Conservation (phyloP, 495 filamentous ascomycete genomes). For the Penicillium roqueforti region DNA sequence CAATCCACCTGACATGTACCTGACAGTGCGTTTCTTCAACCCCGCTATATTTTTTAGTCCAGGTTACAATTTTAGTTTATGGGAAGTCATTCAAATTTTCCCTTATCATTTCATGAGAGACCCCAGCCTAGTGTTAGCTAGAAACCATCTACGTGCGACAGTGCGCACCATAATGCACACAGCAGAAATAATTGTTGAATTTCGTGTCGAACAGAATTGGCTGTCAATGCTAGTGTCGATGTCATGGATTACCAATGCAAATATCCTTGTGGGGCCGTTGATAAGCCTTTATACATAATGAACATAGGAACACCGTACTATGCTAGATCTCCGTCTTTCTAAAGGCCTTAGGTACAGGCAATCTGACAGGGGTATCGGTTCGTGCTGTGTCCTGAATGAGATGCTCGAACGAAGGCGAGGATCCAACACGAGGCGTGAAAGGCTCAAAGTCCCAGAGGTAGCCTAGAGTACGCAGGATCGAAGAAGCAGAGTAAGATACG, state of each 20-base stretch:
- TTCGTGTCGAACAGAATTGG: neutral
- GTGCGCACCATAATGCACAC: too few relatives aligned
- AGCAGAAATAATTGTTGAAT: too few relatives aligned
- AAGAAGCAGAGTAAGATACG: conserved; percentile 38
- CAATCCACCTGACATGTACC: too few relatives aligned
- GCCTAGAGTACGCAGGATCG: conserved; percentile 38
- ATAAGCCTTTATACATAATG: too few relatives aligned
- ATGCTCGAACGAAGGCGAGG: conserved; percentile 41
- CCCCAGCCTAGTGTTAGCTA: too few relatives aligned
- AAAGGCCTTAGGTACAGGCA: conserved; percentile 21
- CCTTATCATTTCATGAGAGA: too few relatives aligned
- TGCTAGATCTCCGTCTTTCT: conserved; percentile 5
- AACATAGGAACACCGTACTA: neutral
- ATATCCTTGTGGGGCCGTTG: neutral
- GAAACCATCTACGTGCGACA: too few relatives aligned
- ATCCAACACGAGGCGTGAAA: conserved; percentile 38
- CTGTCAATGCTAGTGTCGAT: neutral
- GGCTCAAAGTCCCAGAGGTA: conserved; percentile 45
- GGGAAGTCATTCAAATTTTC: too few relatives aligned
- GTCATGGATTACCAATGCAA: neutral
- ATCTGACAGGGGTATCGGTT: conserved; percentile 18
- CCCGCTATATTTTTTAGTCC: too few relatives aligned
- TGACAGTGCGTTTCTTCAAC: too few relatives aligned
- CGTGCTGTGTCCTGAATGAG: conserved; percentile 25
- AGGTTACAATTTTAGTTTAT: too few relatives aligned